These are phyloP conservation scores for Aegilops longissima DNA, from an alignment of 176 grass and related monocot species.

Conservation along the genomic window DNA sequence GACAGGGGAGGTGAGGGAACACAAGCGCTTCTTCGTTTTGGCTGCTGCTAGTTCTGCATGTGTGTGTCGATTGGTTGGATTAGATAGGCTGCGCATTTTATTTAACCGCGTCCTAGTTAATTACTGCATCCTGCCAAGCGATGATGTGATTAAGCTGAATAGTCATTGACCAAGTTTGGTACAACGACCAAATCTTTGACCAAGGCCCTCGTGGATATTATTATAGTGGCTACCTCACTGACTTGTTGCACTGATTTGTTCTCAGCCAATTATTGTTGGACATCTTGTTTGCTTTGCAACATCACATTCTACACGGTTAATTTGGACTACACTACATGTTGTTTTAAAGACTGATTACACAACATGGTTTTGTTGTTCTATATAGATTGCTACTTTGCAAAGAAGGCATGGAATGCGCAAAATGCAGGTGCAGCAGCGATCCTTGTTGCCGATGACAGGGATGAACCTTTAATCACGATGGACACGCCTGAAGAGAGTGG, in stretches of 20 bases:
- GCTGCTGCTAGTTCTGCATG: not conserved
- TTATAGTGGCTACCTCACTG: not conserved
- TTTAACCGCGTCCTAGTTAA: not conserved
- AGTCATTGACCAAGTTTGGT: constrained; percentile 2
- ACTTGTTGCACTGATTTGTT: constrained; percentile 1
- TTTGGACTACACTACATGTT: not conserved
- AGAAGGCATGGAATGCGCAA: constrained; percentile 72
- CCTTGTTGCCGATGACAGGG: constrained; percentile 70
- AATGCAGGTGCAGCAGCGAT: constrained; percentile 67
- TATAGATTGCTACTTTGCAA: constrained; percentile 68
- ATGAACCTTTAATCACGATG: constrained; percentile 73
- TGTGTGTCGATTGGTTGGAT: not conserved
- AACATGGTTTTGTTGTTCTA: not conserved
- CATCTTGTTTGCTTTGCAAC: not conserved
- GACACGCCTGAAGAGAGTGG: constrained; percentile 58
- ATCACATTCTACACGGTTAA: not conserved
- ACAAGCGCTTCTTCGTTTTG: not conserved
- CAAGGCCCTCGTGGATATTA: not conserved
- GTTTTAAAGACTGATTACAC: not conserved
- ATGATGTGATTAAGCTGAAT: constrained; percentile 1
- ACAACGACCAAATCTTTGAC: constrained; percentile 2
- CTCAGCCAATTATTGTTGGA: not conserved
- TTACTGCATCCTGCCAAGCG: not conserved
- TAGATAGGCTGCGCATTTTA: not conserved
- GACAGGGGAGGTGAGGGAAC: constrained; percentile 65